Conservation (phyloP, 441 rosid genomes). For the Dalechampia spathulata region DNA sequence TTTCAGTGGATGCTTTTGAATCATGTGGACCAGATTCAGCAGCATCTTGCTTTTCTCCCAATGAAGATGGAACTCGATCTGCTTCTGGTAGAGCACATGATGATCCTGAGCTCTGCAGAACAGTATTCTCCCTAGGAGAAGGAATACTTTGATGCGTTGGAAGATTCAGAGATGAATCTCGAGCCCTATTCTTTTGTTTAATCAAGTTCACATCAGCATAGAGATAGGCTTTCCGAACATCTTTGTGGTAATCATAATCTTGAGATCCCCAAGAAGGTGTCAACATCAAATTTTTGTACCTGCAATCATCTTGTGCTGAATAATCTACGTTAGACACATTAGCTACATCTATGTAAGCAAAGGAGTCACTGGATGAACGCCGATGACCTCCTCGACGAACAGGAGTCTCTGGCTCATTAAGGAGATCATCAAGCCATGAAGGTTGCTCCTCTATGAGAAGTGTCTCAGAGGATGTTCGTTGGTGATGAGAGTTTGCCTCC, state of each 20-base stretch:
- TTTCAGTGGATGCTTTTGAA: slow-evolving; percentile 48
- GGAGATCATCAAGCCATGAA: slow-evolving; percentile 99
- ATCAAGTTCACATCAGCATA: slow-evolving; percentile 40
- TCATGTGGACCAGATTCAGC: slow-evolving; percentile 47
- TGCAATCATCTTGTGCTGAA: slow-evolving; percentile 55
- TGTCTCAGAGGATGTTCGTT: slow-evolving; percentile 92
- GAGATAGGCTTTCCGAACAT: slow-evolving; percentile 40
- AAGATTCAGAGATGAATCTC: slow-evolving; percentile 48
- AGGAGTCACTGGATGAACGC: slow-evolving; percentile 98
- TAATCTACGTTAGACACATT: slow-evolving; percentile 54
- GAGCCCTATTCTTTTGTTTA: slow-evolving; percentile 49
- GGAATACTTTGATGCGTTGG: slow-evolving; percentile 38
- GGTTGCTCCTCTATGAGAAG: slow-evolving; percentile 87
- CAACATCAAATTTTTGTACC: slow-evolving; percentile 35
- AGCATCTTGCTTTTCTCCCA: slow-evolving; percentile 49
- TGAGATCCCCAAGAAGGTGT: slow-evolving; percentile 57
- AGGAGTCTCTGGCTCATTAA: slow-evolving; percentile 95
- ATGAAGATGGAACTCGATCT: slow-evolving; percentile 36
- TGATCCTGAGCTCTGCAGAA: slow-evolving; percentile 44
- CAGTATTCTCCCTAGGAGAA: slow-evolving; percentile 46
- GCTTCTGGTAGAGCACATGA: slow-evolving; percentile 43
- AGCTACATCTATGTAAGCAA: slow-evolving; percentile 70
- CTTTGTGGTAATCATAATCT: slow-evolving; percentile 55
- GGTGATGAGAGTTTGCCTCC: slow-evolving; percentile 58
- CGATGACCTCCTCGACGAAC: slow-evolving; percentile 88